Evolutionary conservation across 805 yeast species (phyloP), one percentile per base, ranked within the genome.

Genomic region (Spathaspora gorwiae): DNA sequence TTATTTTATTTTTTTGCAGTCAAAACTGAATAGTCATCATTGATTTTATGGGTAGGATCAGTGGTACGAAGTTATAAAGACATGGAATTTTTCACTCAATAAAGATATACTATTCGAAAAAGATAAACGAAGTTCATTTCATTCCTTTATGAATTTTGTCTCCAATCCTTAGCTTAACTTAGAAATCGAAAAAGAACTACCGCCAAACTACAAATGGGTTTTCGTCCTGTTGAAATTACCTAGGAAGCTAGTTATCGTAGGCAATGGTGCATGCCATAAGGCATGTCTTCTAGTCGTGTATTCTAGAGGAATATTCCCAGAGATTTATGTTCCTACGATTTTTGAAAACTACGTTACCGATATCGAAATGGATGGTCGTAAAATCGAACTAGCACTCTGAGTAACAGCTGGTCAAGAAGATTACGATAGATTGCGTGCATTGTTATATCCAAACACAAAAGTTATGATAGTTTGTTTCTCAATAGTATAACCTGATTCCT

Each of bases 401-500:
- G 97, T 90, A 88, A 90, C 97, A 54, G 96, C 97, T 47, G 97
- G 97, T 53, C 97, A 90, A 79, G 97, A 90, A 75, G 97, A 90
- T 73, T 90, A 90, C 65, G 96, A 89, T 67, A 86, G 96, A 68
- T 75, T 88, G 57, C 84, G 96, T 70, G 95, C 96, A 37, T 73
- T 88, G 53, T 84, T 92, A 11, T 89, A 89, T 68, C 96, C 96
- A 50, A 95, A 89, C 64, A 84, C 96, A 35, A 86, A 87, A 64
- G 97, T 89, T 51, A 85, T 89, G 47, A 76, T 89, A 62, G 87
- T 89, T 58, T 89, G 96, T 77, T 89, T 88, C 74, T 81, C 95
- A 13, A 79, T 89, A 52, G 96, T 88, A 62, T 76, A 89, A 37
- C 96, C 96, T 55, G 96, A 89, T 67, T 87, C 96, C 29, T 76